Evolutionary conservation across 78 protist genomes (phyloP), one percentile per base, ranked within the genome.

Genomic region (Speleostelium caveatum): DNA sequence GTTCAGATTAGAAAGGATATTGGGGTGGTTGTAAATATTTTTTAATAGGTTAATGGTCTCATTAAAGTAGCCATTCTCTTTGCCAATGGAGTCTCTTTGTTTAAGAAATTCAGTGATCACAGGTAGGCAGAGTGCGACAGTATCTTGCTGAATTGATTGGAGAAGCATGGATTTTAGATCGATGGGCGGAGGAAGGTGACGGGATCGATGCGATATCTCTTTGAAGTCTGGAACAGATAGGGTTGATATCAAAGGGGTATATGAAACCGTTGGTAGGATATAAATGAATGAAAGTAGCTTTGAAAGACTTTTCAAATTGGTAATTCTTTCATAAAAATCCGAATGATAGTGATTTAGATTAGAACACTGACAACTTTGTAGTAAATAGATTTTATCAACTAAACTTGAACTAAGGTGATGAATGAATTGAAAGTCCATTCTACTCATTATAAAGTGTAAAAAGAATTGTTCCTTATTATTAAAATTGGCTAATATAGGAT

Each of bases 361-460:
- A 3, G 78, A 68, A 19, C 91, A 83, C 42, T 83, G 91, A 36
- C 91, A 83, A 21, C 10, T 26, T 26, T 83, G 91, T 17, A 69
- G 55, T 21, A 60, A 42, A 0, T 8, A 30, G 0, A 83, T 71
- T 72, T 83, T 83, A 12, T 83, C 91, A 5, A 69, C 12, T 8
- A 83, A 3, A 41, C 77, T 67, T 0, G 59, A 17, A 33, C 16
- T n/a, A 24, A 83, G 41, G 45, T 83, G 91, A 69, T 83, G 91
- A 69, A 69, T 35, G 33, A 83, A 83, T 60, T 62, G 63, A 33
- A 36, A 26, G 33, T 62, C 55, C 17, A 59, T 67, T 60, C 69
- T 24, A 17, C 55, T 65, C 38, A 83, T 3, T 3, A 83, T 69
- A 35, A 83, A 30, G 33, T 83, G 26, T 24, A 69, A 10, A 42